Evolutionary conservation across 1,284 basidiomycete species (phyloP).

Genomic region (Ganoderma resinaceum): DNA sequence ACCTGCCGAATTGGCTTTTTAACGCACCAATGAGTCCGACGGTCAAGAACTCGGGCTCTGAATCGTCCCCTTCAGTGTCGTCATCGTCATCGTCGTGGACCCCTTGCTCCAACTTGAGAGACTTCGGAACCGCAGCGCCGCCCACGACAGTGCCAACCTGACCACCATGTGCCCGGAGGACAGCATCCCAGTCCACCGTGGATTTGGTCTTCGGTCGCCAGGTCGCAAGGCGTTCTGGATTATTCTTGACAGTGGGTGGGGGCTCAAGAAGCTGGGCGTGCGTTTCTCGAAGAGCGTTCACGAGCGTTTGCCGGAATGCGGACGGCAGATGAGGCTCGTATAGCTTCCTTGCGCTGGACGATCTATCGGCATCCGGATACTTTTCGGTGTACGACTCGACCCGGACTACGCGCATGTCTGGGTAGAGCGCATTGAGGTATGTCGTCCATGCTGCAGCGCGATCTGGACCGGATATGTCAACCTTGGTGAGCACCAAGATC

Average conservation of each 20-base stretch:
- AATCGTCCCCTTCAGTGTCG: conserved; percentile 36
- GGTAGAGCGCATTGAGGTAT: conserved; percentile 67
- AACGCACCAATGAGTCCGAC: conserved; percentile 81
- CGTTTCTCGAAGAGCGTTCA: conserved; percentile 70
- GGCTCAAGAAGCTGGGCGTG: conserved; percentile 77
- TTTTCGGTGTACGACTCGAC: conserved; percentile 78
- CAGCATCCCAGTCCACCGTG: conserved; percentile 77
- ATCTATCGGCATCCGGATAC: conserved; percentile 36
- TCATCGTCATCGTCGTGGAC: conserved; percentile 27
- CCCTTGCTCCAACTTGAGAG: conserved; percentile 29
- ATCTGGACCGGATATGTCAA: conserved; percentile 59
- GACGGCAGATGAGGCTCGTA: conserved; percentile 74
- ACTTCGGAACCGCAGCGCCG: conserved; percentile 46
- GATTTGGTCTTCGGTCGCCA: conserved; percentile 75
- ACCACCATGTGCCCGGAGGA: conserved; percentile 53
- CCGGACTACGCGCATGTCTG: conserved; percentile 65
- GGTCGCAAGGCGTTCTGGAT: conserved; percentile 58
- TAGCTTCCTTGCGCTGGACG: conserved; percentile 41
- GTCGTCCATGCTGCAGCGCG: conserved; percentile 68
- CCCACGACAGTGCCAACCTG: conserved; percentile 52
- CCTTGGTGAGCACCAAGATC: conserved; percentile 87
- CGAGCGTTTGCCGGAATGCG: conserved; percentile 64
- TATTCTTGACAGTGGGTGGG: conserved; percentile 61
- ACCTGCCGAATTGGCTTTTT: not conserved
- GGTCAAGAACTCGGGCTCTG: conserved; percentile 70